phyloP scores from a whole-genome alignment of 305 asterid species.

The Stenogyne calaminthoides region DNA sequence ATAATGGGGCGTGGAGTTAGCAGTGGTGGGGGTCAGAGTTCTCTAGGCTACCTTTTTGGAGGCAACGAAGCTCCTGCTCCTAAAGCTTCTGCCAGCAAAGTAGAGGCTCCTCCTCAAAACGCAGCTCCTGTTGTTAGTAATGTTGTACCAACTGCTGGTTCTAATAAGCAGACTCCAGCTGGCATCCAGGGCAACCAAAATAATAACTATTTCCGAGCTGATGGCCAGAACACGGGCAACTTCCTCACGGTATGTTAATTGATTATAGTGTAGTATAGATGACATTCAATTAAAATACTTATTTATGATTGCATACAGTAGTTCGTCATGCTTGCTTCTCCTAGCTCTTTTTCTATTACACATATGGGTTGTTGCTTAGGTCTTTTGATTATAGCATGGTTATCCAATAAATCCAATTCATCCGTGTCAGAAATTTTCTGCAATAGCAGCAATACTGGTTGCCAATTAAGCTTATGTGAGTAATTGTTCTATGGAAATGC shows the following conservation, averaged over 20 bases:
- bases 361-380: background rate
- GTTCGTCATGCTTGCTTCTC: conserved; percentile 3
- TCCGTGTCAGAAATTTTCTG: background rate
- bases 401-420: background rate
- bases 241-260: conserved; percentile 61
- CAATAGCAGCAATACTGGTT: background rate
- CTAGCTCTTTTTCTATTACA: background rate
- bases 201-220: conserved; percentile 72
- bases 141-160: conserved; percentile 42
- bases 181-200: conserved; percentile 64
- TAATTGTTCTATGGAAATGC: background rate
- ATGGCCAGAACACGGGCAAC: conserved; percentile 84
- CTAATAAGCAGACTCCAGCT: conserved; percentile 62
- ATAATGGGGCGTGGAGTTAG: conserved; percentile 89
- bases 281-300: background rate
- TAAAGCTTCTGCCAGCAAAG: conserved; percentile 47
- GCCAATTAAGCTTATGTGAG: background rate
- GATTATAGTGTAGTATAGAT: background rate
- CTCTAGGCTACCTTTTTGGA: conserved; percentile 79
- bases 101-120: conserved; percentile 46
- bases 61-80: conserved; percentile 65
- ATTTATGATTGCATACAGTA: background rate
- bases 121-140: conserved; percentile 42
- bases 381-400: background rate
- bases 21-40: conserved; percentile 89